Evolutionary conservation across 768 basidiomycete species (phyloP).

Genomic region (Boletus sensibilis): DNA sequence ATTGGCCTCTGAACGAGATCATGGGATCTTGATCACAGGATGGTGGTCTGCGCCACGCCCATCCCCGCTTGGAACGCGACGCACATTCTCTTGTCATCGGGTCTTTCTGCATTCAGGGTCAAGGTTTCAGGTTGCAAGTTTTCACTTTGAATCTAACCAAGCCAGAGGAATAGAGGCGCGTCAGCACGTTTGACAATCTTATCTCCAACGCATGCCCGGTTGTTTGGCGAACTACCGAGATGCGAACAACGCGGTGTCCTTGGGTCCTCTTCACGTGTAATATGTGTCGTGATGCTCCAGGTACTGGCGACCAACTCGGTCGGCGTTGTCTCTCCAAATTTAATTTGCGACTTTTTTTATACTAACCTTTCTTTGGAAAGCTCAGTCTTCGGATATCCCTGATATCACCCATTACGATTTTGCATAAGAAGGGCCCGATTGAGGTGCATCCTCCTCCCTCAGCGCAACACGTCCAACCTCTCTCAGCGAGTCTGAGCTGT

Average conservation of each 20-base stretch:
- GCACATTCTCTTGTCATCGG: conserved; percentile 6
- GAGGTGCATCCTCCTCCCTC: conserved; percentile 1
- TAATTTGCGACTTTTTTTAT: conserved; percentile 30
- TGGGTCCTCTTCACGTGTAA: conserved; percentile 31
- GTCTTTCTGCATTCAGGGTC: conserved; percentile 12
- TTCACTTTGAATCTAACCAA: conserved; percentile 18
- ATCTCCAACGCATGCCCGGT: conserved; percentile 10
- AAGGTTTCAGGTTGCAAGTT: conserved; percentile 16
- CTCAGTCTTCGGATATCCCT: conserved; percentile 18
- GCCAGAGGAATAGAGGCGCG: conserved; percentile 12
- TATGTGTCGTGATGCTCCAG: conserved; percentile 31
- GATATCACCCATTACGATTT: conserved; percentile 22
- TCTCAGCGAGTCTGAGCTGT: conserved; percentile 31
- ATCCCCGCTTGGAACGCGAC: conserved; percentile 2
- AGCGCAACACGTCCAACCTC: conserved; percentile 8
- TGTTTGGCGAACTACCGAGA: conserved; percentile 22
- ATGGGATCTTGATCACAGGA: conserved; percentile 20
- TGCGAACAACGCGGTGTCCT: conserved; percentile 29
- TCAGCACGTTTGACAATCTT: conserved; percentile 25
- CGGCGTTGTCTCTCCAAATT: conserved; percentile 21
- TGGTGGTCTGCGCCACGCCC: conserved; percentile 3
- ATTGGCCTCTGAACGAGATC: conserved; percentile 18
- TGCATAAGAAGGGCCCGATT: conserved; percentile 30
- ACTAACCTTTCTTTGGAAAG: conserved; percentile 22
- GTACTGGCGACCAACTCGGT: conserved; percentile 31